Evolutionary conservation across 1,284 basidiomycete genomes (phyloP).

Genomic region (Mycena sp.): DNA sequence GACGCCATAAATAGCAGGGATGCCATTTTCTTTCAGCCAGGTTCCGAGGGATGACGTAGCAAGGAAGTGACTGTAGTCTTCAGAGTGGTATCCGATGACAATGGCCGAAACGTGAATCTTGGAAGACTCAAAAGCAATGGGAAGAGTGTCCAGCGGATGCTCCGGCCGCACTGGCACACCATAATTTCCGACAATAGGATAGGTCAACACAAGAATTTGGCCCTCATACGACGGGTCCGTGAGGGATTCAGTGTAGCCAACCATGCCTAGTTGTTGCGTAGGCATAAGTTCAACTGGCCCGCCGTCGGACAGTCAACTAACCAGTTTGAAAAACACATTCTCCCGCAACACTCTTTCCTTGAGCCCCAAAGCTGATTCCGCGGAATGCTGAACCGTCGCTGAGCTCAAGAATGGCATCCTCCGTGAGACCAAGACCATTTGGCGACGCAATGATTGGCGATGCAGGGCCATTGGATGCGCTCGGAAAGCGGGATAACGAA

Average conservation of each 20-base stretch:
- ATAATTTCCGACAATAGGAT: conserved; percentile 98
- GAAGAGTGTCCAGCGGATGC: conserved; percentile 69
- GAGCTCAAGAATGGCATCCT: conserved; percentile 79
- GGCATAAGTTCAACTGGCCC: conserved; percentile 19
- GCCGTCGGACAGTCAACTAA: conserved; percentile 52
- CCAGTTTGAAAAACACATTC: conserved; percentile 99
- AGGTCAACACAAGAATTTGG: conserved; percentile 97
- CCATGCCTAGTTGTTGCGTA: conserved; percentile 79
- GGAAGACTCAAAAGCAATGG: conserved; percentile 91
- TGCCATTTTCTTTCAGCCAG: conserved; percentile 96
- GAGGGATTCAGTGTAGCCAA: conserved; percentile 98
- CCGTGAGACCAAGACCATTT: background rate
- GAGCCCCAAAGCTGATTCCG: conserved; percentile 94
- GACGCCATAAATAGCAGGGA: conserved; percentile 96
- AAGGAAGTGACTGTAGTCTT: conserved; percentile 96
- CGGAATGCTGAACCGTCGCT: conserved; percentile 90
- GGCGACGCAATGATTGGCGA: conserved; percentile 19
- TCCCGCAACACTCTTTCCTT: conserved; percentile 91
- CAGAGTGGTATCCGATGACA: conserved; percentile 94
- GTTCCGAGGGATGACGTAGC: conserved; percentile 88
- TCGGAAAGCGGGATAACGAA: conserved; percentile 17
- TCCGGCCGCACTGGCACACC: conserved; percentile 89
- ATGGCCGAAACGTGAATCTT: conserved; percentile 94
- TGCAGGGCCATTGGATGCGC: conserved; percentile 9
- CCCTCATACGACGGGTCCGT: conserved; percentile 99